Evolutionary conservation across 306 rosid genomes (phyloP).

Genomic region (Styphnolobium japonicum): DNA sequence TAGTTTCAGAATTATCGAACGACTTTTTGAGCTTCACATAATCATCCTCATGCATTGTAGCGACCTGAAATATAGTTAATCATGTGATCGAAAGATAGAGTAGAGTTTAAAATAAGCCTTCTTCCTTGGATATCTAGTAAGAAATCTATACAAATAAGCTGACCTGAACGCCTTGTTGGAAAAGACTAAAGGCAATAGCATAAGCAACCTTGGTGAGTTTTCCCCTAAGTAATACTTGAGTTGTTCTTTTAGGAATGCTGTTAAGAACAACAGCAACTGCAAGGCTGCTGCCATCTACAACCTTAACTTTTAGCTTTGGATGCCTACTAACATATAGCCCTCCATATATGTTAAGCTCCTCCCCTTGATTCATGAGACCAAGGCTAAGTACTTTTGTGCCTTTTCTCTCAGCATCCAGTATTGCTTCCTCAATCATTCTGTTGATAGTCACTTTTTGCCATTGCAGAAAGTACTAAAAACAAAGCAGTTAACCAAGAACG

Average conservation of each 20-base stretch:
- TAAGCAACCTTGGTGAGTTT: slow-evolving; percentile 67
- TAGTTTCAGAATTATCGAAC: slow-evolving; percentile 15
- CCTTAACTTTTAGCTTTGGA: slow-evolving; percentile 55
- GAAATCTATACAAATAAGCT: background rate
- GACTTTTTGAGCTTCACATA: slow-evolving; percentile 51
- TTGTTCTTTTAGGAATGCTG: slow-evolving; percentile 56
- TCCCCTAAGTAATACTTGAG: slow-evolving; percentile 63
- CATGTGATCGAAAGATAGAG: background rate
- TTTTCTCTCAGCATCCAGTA: slow-evolving; percentile 36
- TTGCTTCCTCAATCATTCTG: slow-evolving; percentile 47
- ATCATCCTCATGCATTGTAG: slow-evolving; percentile 39
- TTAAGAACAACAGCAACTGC: slow-evolving; percentile 57
- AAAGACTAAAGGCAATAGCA: slow-evolving; percentile 51
- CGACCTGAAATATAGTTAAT: slow-evolving; percentile 40
- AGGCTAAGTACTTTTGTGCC: slow-evolving; percentile 44
- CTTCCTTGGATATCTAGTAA: background rate
- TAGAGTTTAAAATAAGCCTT: background rate
- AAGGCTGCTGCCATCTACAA: slow-evolving; percentile 79
- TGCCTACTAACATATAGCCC: slow-evolving; percentile 42
- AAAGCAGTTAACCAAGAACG: background rate
- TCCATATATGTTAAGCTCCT: slow-evolving; percentile 62
- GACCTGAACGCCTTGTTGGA: slow-evolving; percentile 59
- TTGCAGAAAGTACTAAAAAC: slow-evolving; percentile 23
- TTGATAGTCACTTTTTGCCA: slow-evolving; percentile 32
- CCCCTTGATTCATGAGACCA: slow-evolving; percentile 57